Base-by-base conservation (phyloP, 2,329 filamentous ascomycete species). In the Arachnomyces sp. region DNA sequence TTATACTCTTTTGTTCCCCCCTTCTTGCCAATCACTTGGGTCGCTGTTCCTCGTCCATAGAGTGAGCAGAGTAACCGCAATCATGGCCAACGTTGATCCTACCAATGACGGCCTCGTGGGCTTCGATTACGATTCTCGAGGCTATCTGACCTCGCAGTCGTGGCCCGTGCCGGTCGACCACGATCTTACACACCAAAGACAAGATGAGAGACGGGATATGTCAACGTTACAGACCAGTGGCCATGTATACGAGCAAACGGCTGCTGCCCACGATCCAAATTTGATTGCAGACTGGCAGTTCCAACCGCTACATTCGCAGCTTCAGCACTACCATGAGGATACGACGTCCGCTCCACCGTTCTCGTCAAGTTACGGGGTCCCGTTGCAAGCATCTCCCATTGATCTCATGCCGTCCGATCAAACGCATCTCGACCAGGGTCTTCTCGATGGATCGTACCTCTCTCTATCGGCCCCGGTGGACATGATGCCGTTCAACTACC, bases 401-500 rank as follows among this genome's bases (percentile, higher is more conserved):
- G 40, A 70, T 70, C 57, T 56, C 70, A 64, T 74, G 49, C 61
- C 79, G 6, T 76, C 77, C 6, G 63, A 67, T 6, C 81, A 84
- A 54, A 73, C 76, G 28, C 70, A 77, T 30, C 68, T 85, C 45
- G 78, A 79, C 47, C 67, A 77, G 12, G 60, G 63, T 46, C 70
- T 80, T 48, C 68, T 87, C 53, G 81, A 83, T 44, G 72, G 76
- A 28, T 66, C 77, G 3, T 88, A 83, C 63, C 48, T 70, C 31
- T 59, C 65, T 11, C 49, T 71, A 32, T 56, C 63, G 73, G 65
- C 77, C 69, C 53, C 67, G 42, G 58, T 85, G 70, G 81, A 77
- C 46, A 75, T 79, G 48, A 79, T 84, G 66, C 77, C 81, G 36
- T 69, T 67, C 44, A 81, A 83, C 49, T 88, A 82, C 79, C 80